A percentile compares a stretch with the other conserved stretches of the same genome.
phyloP scores from a whole-genome alignment of 75 land plant species.

The Picea sitchensis region DNA sequence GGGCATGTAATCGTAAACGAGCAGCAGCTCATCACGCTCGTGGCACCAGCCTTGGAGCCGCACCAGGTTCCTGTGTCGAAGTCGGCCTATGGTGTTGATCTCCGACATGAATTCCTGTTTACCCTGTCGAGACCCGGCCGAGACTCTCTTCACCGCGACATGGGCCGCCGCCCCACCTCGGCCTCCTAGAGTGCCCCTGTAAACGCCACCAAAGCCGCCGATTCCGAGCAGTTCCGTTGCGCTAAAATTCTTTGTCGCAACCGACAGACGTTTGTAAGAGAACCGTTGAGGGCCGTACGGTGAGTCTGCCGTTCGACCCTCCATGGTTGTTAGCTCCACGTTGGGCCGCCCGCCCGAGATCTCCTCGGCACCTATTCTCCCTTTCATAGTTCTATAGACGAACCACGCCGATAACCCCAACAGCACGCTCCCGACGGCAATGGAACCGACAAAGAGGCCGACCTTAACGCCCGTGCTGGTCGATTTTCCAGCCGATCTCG shows the following conservation, averaged over 20 bases:
- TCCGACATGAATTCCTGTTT: conserved; percentile 36
- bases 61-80: conserved; percentile 40
- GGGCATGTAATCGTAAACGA: conserved; percentile 2
- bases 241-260: conserved; percentile 13
- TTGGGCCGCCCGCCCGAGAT: background rate
- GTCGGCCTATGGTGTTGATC: conserved; percentile 26
- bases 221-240: conserved; percentile 6
- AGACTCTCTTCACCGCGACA: conserved; percentile 19
- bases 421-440: no score
- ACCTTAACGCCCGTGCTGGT: background rate
- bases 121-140: conserved; percentile 20
- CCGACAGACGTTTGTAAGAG: background rate
- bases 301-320: no score
- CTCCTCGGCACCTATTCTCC: background rate
- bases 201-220: conserved; percentile 14
- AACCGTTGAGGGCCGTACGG: background rate
- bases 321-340: background rate
- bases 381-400: background rate
- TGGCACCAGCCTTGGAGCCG: conserved; percentile 31
- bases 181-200: background rate
- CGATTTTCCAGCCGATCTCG: no score
- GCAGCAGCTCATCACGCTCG: background rate
- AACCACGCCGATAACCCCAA: background rate
- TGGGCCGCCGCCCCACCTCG: background rate
- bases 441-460: background rate